Evolutionary conservation across 306 rosid species (phyloP).

Genomic region (Purshia tridentata): DNA sequence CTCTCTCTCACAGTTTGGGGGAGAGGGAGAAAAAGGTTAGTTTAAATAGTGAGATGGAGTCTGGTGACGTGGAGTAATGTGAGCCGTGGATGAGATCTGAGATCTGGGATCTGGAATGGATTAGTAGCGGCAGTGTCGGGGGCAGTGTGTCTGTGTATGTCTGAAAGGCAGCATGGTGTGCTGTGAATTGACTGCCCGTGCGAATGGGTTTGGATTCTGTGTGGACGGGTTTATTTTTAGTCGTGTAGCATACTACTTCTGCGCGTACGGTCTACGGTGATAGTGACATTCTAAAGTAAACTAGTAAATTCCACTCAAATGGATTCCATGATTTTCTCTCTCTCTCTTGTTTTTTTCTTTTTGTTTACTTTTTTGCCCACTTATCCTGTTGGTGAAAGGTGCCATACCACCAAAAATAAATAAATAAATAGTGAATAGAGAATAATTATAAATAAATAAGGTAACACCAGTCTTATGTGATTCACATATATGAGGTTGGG

Average conservation of each 20-base stretch:
- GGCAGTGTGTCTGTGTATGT: background rate
- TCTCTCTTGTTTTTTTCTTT: too few species aligned
- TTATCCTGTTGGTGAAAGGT: too few species aligned
- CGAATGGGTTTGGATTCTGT: too few species aligned
- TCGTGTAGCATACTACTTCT: too few species aligned
- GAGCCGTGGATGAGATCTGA: constrained; percentile 14
- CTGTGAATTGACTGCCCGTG: too few species aligned
- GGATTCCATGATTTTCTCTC: background rate
- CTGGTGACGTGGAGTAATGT: constrained; percentile 18
- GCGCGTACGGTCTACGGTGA: constrained; percentile 24
- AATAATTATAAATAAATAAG: too few species aligned
- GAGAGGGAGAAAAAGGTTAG: background rate
- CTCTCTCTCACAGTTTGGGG: background rate
- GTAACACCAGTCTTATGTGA: too few species aligned
- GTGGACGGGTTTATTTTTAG: background rate
- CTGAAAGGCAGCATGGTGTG: background rate
- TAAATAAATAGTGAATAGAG: too few species aligned
- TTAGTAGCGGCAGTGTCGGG: constrained; percentile 4
- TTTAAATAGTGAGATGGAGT: constrained; percentile 17
- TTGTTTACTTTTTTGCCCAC: background rate
- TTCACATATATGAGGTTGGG: too few species aligned
- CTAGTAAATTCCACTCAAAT: background rate
- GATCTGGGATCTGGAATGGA: constrained; percentile 13
- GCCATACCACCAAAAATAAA: too few species aligned
- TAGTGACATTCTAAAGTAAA: constrained; percentile 4